Percentiles rank a stretch among this genome's conserved stretches.
phyloP scores from a whole-genome alignment of 257 asterid species.

The Solanum virginianum region DNA sequence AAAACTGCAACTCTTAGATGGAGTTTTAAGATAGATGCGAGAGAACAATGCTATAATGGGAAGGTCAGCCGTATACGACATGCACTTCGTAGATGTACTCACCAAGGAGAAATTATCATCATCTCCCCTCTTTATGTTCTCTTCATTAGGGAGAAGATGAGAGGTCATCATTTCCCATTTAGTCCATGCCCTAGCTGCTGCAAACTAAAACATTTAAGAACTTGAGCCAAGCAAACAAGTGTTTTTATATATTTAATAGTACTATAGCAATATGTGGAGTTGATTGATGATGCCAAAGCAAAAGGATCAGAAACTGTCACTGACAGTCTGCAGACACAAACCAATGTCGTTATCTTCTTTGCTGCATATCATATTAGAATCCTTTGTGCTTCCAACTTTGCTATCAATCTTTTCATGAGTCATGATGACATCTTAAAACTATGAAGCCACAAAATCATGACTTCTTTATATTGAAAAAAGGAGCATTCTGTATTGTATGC shows the following conservation, averaged over 20 bases:
- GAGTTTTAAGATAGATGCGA: background rate
- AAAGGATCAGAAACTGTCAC: background rate
- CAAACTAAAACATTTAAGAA: constrained; percentile 36
- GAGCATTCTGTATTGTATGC: background rate
- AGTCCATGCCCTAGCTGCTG: constrained; percentile 98
- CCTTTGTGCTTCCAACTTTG: background rate
- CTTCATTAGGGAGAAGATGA: constrained; percentile 84
- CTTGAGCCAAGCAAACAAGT: constrained; percentile 5
- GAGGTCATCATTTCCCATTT: constrained; percentile 98
- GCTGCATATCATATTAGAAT: background rate
- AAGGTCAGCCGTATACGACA: background rate
- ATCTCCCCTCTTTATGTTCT: constrained; percentile 49
- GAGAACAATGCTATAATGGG: background rate
- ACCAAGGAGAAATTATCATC: constrained; percentile 91
- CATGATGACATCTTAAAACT: background rate
- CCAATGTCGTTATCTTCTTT: background rate
- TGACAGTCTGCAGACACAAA: background rate
- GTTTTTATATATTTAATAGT: background rate
- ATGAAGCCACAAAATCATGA: background rate
- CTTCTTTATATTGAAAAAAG: background rate
- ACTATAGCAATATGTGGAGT: background rate
- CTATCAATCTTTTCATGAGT: background rate
- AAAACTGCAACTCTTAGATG: background rate
- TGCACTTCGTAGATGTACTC: constrained; percentile 11
- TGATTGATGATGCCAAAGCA: background rate